Evolutionary conservation across 345 rosid species (phyloP).

Genomic region (Erysimum cheiranthoides): DNA sequence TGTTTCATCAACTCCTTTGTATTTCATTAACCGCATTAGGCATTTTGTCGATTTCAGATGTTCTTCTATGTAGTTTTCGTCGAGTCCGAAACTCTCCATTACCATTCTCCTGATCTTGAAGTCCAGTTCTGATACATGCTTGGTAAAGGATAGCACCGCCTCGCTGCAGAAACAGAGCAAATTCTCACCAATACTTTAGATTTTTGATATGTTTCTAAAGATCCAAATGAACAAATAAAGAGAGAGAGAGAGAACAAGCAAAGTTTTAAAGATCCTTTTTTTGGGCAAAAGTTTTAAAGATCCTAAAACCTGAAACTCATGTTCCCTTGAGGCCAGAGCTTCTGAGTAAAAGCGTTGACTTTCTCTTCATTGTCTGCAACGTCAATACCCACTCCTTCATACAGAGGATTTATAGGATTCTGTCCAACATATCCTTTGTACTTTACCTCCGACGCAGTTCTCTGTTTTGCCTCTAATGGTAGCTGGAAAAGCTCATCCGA

Average conservation of each 20-base stretch:
- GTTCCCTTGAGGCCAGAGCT: conserved; percentile 33
- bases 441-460: background rate
- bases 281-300: background rate
- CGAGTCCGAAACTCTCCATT: conserved; percentile 52
- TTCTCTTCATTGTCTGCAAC: background rate
- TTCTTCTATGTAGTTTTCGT: conserved; percentile 39
- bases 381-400: background rate
- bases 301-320: conserved; percentile 17
- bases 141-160: conserved; percentile 19
- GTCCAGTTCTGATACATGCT: conserved; percentile 44
- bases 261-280: background rate
- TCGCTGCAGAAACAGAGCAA: conserved; percentile 34
- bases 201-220: background rate
- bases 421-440: conserved; percentile 19
- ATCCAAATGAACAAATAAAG: background rate
- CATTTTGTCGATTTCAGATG: conserved; percentile 43
- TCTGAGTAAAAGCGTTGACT: conserved; percentile 7
- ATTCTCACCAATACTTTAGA: background rate
- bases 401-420: conserved; percentile 7
- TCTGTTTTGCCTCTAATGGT: conserved; percentile 16
- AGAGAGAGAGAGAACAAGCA: background rate
- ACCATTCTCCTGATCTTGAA: conserved; percentile 50
- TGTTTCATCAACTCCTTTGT: conserved; percentile 30
- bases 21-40: conserved; percentile 52
- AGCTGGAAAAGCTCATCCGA: background rate